A percentile compares a stretch with the other conserved stretches of the same genome.
Conservation (phyloP, 805 yeast genomes). For the Candida lessepsii region DNA sequence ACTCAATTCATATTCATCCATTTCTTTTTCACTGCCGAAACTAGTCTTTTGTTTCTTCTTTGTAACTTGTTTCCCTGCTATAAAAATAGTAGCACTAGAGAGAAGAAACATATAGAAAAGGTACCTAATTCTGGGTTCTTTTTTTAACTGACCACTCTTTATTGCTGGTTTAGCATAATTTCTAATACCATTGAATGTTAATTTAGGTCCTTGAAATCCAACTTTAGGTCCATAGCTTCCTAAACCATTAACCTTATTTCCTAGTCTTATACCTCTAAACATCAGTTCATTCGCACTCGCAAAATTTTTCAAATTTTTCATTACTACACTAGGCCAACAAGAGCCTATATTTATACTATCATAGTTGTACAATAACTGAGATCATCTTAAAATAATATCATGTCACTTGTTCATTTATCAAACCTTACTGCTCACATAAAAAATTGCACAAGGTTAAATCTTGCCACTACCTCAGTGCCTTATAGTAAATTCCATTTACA, state of each 20-base stretch:
- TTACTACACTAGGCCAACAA: too few relatives aligned
- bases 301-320: slow-evolving; percentile 4
- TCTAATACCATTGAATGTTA: slow-evolving; percentile 48
- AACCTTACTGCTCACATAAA: slow-evolving; percentile 85
- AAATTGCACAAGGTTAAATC: slow-evolving; percentile 76
- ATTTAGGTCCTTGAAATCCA: background rate
- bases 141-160: slow-evolving; percentile 65
- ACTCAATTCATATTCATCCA: slow-evolving; percentile 46
- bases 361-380: background rate
- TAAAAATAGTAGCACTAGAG: slow-evolving; percentile 31
- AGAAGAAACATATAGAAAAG: slow-evolving; percentile 34
- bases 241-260: background rate
- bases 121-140: slow-evolving; percentile 34
- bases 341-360: background rate
- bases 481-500: slow-evolving; percentile 80
- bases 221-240: background rate
- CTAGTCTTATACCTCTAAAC: slow-evolving; percentile 1
- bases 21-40: slow-evolving; percentile 47
- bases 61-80: slow-evolving; percentile 29
- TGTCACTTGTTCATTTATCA: slow-evolving; percentile 86
- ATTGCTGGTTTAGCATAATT: slow-evolving; percentile 77
- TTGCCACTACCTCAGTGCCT: slow-evolving; percentile 77
- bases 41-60: slow-evolving; percentile 34
- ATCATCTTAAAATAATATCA: slow-evolving; percentile 21
- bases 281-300: slow-evolving; percentile 4